Conservation (phyloP, 352 stramenopile species). For the Elongisporangium anandrum region DNA sequence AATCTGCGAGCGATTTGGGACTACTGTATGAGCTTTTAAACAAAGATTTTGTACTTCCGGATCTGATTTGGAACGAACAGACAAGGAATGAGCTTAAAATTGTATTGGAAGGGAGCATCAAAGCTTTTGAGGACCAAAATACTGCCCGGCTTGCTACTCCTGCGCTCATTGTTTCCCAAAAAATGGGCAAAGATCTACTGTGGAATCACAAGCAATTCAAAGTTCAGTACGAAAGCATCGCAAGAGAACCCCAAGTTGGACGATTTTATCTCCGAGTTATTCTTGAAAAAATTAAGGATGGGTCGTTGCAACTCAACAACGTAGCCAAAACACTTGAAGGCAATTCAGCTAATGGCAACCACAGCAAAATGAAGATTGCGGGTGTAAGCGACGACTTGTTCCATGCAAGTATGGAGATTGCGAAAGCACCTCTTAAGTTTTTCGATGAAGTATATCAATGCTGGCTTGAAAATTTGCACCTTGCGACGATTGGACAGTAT, state of each 20-base stretch:
- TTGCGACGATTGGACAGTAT: conserved; percentile 10
- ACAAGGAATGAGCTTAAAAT: conserved; percentile 50
- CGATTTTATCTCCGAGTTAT: conserved; percentile 73
- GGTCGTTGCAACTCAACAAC: conserved; percentile 52
- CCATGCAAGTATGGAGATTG: conserved; percentile 65
- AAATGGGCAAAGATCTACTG: conserved; percentile 14
- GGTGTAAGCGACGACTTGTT: conserved; percentile 43
- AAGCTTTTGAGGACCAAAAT: conserved; percentile 52
- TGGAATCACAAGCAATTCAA: conserved; percentile 76
- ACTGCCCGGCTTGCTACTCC: conserved; percentile 14
- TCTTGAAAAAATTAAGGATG: conserved; percentile 60
- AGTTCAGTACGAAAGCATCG: conserved; percentile 59
- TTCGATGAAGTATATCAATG: conserved; percentile 81
- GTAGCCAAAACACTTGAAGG: conserved; percentile 38
- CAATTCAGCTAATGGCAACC: conserved; percentile 34
- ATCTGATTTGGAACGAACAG: conserved; percentile 74
- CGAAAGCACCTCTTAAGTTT: conserved; percentile 48
- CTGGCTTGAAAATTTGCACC: conserved; percentile 71
- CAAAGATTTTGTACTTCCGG: conserved; percentile 70
- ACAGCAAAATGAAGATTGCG: conserved; percentile 13
- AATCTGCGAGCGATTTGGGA: conserved; percentile 63
- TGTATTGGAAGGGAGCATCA: conserved; percentile 36
- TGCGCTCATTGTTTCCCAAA: conserved; percentile 20
- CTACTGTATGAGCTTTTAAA: conserved; percentile 60
- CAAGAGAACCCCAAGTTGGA: conserved; percentile 57